A percentile compares a stretch with the other conserved stretches of the same genome.
Evolutionary conservation across 441 rosid species (phyloP).

Genomic region (Eruca vesicaria): DNA sequence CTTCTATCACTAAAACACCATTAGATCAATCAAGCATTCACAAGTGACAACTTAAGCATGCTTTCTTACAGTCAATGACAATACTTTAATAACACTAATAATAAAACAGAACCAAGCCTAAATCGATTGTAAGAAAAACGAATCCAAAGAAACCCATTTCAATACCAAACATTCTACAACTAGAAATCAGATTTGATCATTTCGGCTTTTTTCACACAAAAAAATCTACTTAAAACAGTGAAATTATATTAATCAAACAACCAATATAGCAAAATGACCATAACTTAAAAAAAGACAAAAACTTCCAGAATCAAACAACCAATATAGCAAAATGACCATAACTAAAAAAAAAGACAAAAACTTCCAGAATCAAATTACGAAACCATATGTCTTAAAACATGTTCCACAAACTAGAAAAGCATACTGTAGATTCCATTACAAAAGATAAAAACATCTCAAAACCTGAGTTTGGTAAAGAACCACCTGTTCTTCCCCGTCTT

Average conservation of each 20-base stretch:
- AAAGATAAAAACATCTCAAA: conserved; percentile 22
- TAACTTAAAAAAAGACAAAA: too few relatives aligned
- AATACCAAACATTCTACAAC: background rate
- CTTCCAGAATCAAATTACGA: background rate
- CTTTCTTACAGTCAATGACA: too few relatives aligned
- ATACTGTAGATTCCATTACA: background rate
- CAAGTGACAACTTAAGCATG: too few relatives aligned
- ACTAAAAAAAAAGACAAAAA: too few relatives aligned
- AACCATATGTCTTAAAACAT: background rate
- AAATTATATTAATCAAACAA: background rate
- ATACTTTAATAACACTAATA: too few relatives aligned
- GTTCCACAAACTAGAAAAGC: conserved; percentile 16
- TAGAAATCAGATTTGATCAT: too few relatives aligned
- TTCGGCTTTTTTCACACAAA: too few relatives aligned
- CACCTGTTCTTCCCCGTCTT: too few relatives aligned
- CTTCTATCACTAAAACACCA: too few relatives aligned
- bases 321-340: too few relatives aligned
- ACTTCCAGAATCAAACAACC: too few relatives aligned
- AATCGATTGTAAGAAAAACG: background rate
- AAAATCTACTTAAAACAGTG: background rate
- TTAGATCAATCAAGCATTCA: too few relatives aligned
- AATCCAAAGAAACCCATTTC: background rate
- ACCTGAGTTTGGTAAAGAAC: conserved; percentile 77
- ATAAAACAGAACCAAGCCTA: background rate
- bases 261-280: background rate